Evolutionary conservation across 345 rosid genomes (phyloP).

Genomic region (Laguncularia racemosa): DNA sequence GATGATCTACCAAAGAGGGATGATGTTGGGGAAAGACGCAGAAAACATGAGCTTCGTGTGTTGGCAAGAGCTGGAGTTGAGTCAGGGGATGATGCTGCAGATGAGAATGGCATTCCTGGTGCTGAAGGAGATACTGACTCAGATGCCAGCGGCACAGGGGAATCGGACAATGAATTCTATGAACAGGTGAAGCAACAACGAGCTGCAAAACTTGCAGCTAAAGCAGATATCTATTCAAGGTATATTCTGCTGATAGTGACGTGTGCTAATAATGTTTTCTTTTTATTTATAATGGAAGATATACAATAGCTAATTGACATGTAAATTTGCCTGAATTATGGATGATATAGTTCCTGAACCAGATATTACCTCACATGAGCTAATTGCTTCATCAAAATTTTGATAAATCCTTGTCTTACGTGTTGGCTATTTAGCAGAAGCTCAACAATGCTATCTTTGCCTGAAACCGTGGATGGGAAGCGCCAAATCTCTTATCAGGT

Average conservation of each 20-base stretch:
- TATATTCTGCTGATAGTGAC: slow-evolving; percentile 11
- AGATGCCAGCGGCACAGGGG: slow-evolving; percentile 31
- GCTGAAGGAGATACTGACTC: slow-evolving; percentile 23
- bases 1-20: slow-evolving; percentile 86
- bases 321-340: no score
- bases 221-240: slow-evolving; percentile 63
- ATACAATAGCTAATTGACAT: background rate
- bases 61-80: slow-evolving; percentile 71
- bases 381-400: background rate
- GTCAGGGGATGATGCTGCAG: slow-evolving; percentile 47
- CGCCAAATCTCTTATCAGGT: slow-evolving; percentile 52
- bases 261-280: background rate
- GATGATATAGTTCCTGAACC: no score
- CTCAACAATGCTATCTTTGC: slow-evolving; percentile 27
- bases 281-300: background rate
- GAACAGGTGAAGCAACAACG: slow-evolving; percentile 42
- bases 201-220: slow-evolving; percentile 57
- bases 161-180: slow-evolving; percentile 58
- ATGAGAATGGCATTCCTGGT: slow-evolving; percentile 18
- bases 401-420: background rate
- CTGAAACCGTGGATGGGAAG: slow-evolving; percentile 64
- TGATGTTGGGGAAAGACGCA: slow-evolving; percentile 92
- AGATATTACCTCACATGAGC: no score
- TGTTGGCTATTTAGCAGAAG: slow-evolving; percentile 23
- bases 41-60: slow-evolving; percentile 76